Evolutionary conservation across 768 basidiomycete species (phyloP).

Genomic region (Amanita muscaria): DNA sequence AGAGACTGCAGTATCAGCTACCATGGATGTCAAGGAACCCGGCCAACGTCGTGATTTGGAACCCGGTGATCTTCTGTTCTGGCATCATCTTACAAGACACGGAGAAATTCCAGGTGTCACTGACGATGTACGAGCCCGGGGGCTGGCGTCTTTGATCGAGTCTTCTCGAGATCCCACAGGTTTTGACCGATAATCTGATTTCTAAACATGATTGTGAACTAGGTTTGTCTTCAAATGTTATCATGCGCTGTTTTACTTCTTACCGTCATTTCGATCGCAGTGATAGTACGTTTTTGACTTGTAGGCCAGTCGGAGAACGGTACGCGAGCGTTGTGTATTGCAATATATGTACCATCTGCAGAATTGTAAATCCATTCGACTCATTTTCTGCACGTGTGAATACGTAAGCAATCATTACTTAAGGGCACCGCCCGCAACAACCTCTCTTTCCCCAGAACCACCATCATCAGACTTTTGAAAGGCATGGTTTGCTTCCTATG

Average conservation of each 20-base stretch:
- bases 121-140: conserved; percentile 52
- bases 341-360: too few species aligned
- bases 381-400: background rate
- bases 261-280: too few species aligned
- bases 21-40: conserved; percentile 33
- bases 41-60: conserved; percentile 33
- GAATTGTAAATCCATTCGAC: too few species aligned
- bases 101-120: conserved; percentile 66
- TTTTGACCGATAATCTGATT: conserved; percentile 26
- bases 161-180: conserved; percentile 11
- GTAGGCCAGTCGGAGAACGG: too few species aligned
- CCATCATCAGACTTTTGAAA: conserved; percentile 7
- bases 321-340: too few species aligned
- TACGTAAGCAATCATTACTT: conserved; percentile 1
- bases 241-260: too few species aligned
- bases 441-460: conserved; percentile 12
- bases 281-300: too few species aligned
- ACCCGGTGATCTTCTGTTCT: conserved; percentile 58
- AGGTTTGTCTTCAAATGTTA: too few species aligned
- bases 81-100: conserved; percentile 65
- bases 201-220: background rate
- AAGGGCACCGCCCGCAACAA: background rate
- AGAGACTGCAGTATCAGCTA: conserved; percentile 12
- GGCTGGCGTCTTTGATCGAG: conserved; percentile 12
- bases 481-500: background rate